Evolutionary conservation across 1,284 basidiomycete species (phyloP).

Genomic region (Bjerkandera adusta): DNA sequence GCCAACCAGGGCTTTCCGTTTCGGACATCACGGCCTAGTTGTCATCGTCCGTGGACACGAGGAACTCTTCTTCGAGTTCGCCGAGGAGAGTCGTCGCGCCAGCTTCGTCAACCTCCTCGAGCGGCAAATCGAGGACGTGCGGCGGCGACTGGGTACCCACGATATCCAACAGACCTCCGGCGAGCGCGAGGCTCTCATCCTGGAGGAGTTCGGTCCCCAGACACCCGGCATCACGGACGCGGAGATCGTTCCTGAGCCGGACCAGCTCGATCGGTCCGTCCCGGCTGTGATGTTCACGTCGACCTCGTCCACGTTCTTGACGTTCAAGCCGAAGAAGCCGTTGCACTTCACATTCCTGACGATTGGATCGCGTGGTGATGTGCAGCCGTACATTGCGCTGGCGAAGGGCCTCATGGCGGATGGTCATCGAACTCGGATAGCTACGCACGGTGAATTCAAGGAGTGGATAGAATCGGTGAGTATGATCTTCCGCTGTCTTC

Average conservation of each 20-base stretch:
- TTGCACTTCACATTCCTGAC: constrained; percentile 91
- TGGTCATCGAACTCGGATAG: constrained; percentile 83
- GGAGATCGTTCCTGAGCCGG: constrained; percentile 37
- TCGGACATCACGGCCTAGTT: constrained; percentile 86
- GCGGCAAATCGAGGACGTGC: constrained; percentile 76
- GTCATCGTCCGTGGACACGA: constrained; percentile 94
- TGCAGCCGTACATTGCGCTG: constrained; percentile 93
- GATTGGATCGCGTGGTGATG: constrained; percentile 92
- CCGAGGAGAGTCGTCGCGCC: constrained; percentile 72
- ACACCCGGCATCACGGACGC: constrained; percentile 34
- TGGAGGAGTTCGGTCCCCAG: constrained; percentile 70
- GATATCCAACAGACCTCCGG: constrained; percentile 43
- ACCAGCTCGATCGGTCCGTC: constrained; percentile 61
- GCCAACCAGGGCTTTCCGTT: constrained; percentile 83
- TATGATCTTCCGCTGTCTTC: constrained; percentile 15
- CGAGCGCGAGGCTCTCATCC: constrained; percentile 63
- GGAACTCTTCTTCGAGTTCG: constrained; percentile 96
- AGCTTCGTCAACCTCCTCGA: constrained; percentile 77
- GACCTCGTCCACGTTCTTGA: constrained; percentile 89
- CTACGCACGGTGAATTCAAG: constrained; percentile 92
- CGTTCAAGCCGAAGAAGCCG: constrained; percentile 85
- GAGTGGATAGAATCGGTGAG: constrained; percentile 93
- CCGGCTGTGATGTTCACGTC: constrained; percentile 94
- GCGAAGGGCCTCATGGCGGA: constrained; percentile 91
- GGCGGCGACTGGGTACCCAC: constrained; percentile 43